Conservation (phyloP, 2,329 filamentous ascomycete genomes). For the Orbilia quercus region DNA sequence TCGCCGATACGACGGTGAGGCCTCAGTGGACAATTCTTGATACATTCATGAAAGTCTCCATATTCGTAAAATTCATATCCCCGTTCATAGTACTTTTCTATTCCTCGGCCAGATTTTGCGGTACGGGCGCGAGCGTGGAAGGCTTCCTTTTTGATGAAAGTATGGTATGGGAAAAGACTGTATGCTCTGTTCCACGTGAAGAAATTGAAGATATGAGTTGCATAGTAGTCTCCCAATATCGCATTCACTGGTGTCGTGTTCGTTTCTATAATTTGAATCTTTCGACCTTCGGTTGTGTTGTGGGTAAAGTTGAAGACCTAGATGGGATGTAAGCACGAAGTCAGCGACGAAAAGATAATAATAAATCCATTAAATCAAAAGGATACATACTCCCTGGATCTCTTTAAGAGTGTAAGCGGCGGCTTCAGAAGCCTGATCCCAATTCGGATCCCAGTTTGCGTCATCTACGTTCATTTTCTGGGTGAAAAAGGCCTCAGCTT, state of each 20-base stretch:
- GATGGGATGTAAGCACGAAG: too few relatives aligned
- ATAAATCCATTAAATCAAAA: too few relatives aligned
- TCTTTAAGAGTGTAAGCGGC: constrained; percentile 3
- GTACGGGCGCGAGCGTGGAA: constrained; percentile 16
- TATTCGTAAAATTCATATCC: constrained; percentile 26
- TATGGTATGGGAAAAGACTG: constrained; percentile 49
- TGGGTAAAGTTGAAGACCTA: constrained; percentile 50
- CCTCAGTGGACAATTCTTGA: constrained; percentile 37
- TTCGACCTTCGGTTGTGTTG: background rate
- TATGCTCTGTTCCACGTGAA: constrained; percentile 50
- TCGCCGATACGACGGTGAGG: constrained; percentile 44
- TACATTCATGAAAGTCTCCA: constrained; percentile 34
- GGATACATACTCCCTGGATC: constrained; percentile 35
- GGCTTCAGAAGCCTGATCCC: constrained; percentile 6
- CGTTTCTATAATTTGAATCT: constrained; percentile 39
- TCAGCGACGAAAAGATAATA: too few relatives aligned
- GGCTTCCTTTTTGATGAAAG: constrained; percentile 24
- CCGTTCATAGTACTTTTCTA: constrained; percentile 37
- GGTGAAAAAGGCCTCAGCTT: background rate
- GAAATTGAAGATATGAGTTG: constrained; percentile 51
- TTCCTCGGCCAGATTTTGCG: background rate
- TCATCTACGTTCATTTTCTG: background rate
- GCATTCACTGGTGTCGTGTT: constrained; percentile 10
- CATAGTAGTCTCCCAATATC: constrained; percentile 45
- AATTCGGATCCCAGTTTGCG: background rate